Percentiles rank a stretch among this genome's conserved stretches.
Conservation (phyloP, 805 yeast genomes). For the Metschnikowia borealis region DNA sequence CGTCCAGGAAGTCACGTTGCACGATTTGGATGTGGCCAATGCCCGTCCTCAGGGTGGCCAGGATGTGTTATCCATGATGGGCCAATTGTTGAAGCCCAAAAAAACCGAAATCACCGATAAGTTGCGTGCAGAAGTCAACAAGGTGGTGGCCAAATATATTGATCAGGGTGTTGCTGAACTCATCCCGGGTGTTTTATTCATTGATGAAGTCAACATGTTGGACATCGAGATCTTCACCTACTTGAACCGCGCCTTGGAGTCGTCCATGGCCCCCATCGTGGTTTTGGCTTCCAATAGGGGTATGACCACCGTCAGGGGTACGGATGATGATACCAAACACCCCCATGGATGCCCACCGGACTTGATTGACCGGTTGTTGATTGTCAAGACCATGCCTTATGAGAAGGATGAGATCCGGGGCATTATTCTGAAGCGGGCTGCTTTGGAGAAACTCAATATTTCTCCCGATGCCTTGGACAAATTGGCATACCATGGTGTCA, state of each 20-base stretch:
- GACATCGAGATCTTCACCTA: constrained; percentile 96
- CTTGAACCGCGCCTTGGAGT: constrained; percentile 89
- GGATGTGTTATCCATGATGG: constrained; percentile 93
- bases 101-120: constrained; percentile 97
- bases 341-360: constrained; percentile 98
- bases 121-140: constrained; percentile 87
- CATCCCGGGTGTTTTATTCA: constrained; percentile 95
- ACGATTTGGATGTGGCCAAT: constrained; percentile 94
- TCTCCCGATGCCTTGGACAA: constrained; percentile 65
- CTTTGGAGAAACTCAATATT: constrained; percentile 68
- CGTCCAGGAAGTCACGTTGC: constrained; percentile 94
- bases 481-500: constrained; percentile 69
- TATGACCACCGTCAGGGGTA: constrained; percentile 84
- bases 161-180: constrained; percentile 98
- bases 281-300: constrained; percentile 96
- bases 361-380: constrained; percentile 83
- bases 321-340: constrained; percentile 71
- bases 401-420: constrained; percentile 72
- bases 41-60: constrained; percentile 97
- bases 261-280: constrained; percentile 88
- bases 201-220: constrained; percentile 97
- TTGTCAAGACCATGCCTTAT: constrained; percentile 91
- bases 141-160: constrained; percentile 91
- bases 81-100: constrained; percentile 91
- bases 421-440: constrained; percentile 79